Evolutionary conservation across 805 yeast genomes (phyloP).

Genomic region (Myxozyma kluyveri): DNA sequence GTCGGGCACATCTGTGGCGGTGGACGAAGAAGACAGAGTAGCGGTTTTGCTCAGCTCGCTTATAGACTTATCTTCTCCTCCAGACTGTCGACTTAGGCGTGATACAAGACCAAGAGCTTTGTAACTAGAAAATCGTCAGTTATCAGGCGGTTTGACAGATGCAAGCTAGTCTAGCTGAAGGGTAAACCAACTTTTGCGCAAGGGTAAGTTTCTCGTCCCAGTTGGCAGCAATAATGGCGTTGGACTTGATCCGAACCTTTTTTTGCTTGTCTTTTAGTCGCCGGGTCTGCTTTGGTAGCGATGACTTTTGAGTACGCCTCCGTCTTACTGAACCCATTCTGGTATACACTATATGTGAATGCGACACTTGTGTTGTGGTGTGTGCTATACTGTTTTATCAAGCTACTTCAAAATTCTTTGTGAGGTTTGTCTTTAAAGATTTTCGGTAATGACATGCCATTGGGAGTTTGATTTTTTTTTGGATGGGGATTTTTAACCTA

Average conservation of each 20-base stretch:
- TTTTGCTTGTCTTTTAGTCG: conserved; percentile 67
- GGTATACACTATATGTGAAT: too few relatives aligned
- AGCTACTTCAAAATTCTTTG: too few relatives aligned
- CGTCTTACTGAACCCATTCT: conserved; percentile 25
- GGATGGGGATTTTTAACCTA: too few relatives aligned
- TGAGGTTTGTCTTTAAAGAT: too few relatives aligned
- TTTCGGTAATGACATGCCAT: too few relatives aligned
- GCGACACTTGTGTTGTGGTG: too few relatives aligned
- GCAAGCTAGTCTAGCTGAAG: too few relatives aligned
- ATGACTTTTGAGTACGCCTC: conserved; percentile 19
- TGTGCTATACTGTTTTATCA: too few relatives aligned
- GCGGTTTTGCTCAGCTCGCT: not conserved
- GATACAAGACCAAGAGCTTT: conserved; percentile 72
- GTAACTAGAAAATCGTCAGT: conserved; percentile 43
- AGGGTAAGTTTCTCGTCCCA: conserved; percentile 86
- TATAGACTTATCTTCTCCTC: conserved; percentile 68
- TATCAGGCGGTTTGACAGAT: too few relatives aligned
- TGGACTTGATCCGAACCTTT: conserved; percentile 61
- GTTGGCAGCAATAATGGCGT: conserved; percentile 79
- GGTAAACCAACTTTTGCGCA: conserved; percentile 60
- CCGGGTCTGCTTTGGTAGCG: conserved; percentile 53
- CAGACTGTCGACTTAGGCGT: conserved; percentile 65
- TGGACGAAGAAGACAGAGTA: not conserved
- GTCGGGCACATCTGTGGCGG: not conserved
- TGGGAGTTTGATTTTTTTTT: too few relatives aligned